Base-by-base conservation (phyloP, 148 eudicot species). In the Nepenthes mirabilis region DNA sequence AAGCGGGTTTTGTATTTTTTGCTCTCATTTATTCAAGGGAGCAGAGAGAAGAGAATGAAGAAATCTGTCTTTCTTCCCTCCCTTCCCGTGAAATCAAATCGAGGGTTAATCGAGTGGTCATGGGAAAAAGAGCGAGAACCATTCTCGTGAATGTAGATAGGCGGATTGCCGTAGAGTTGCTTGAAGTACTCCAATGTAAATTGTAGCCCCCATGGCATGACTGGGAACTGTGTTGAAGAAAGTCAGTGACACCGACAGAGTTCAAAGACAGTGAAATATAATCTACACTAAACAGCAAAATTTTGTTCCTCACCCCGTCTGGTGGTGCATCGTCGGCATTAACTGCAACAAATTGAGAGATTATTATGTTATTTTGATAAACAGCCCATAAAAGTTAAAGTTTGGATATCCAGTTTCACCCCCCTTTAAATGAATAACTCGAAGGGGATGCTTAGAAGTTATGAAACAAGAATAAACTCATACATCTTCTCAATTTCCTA, bases 91-190 rank as follows among this genome's bases (percentile, higher is more conserved):
- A 23, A 23, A 23, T 23, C 23, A 23, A 23, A 0, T 23, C 23
- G 23, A 23, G 23, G 23, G 23, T 23, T 23, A 23, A 23, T 23
- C 23, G 23, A 23, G 23, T 23, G 23, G 23, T 23, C 23, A 23
- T 23, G 23, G 23, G 23, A 23, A 23, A 23, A 23, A 23, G 23
- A 23, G 23, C 0, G 64, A 52, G 65, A 62, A 81, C 80, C 80
- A 64, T 78, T 78, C 73, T 81, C 86, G 33, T 78, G 68, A 33
- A 82, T 61, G 13, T 67, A 78, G 34, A 81, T 63, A 1, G 78
- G 74, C 68, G 78, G 82, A 40, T 81, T 78, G 6, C 59, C 70
- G 48, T 75, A 82, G 47, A 43, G 52, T 56, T 68, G 64, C 70
- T 82, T 78, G 76, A 82, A 73, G 34, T 70, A 53, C 64, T 82